These are phyloP conservation scores for Hortiboletus campestris DNA, from an alignment of 768 basidiomycete species.

Conservation along the genomic window DNA sequence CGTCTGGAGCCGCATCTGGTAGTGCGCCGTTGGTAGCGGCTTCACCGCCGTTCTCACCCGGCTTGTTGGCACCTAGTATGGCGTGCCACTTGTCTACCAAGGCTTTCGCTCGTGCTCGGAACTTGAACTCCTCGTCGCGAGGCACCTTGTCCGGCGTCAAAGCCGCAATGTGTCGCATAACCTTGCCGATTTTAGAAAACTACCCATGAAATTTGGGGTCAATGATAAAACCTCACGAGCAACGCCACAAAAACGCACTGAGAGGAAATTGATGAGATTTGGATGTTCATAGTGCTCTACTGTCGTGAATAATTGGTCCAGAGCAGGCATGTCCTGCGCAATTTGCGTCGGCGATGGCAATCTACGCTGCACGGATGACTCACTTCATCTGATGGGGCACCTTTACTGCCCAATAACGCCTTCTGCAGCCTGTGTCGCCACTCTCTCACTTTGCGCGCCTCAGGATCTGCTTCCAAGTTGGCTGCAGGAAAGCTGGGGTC, in stretches of 20 bases:
- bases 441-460: conserved; percentile 75
- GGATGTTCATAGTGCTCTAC: conserved; percentile 77
- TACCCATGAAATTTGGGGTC: conserved; percentile 12
- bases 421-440: conserved; percentile 94
- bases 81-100: conserved; percentile 48
- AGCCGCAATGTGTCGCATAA: conserved; percentile 60
- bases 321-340: conserved; percentile 69
- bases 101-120: conserved; percentile 47
- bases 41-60: conserved; percentile 31
- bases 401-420: conserved; percentile 70
- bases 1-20: conserved; percentile 18
- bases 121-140: conserved; percentile 50
- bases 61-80: conserved; percentile 35
- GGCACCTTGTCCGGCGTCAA: conserved; percentile 44
- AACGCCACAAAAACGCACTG: conserved; percentile 36
- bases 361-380: conserved; percentile 18
- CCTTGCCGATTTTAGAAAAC: conserved; percentile 54
- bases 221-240: conserved; percentile 4
- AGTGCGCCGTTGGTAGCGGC: conserved; percentile 25
- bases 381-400: conserved; percentile 64
- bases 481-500: conserved; percentile 25
- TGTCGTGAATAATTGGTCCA: conserved; percentile 69
- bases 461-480: conserved; percentile 52
- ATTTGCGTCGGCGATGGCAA: conserved; percentile 6
- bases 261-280: conserved; percentile 68